A percentile compares a stretch with the other conserved stretches of the same genome.
Conservation (phyloP, 2,329 filamentous ascomycete species). For the Hortaea sp. region DNA sequence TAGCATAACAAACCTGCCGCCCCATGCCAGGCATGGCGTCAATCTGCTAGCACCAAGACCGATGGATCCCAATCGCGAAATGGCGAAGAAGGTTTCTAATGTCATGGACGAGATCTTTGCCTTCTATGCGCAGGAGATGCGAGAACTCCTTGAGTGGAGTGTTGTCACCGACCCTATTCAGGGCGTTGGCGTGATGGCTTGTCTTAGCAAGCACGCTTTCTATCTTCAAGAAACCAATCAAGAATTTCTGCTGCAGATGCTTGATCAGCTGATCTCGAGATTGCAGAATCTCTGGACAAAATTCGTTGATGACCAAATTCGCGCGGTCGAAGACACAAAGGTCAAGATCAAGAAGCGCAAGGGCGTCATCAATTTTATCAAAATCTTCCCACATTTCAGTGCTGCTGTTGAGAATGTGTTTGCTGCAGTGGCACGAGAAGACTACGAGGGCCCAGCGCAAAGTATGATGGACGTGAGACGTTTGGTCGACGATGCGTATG, state of each 20-base stretch:
- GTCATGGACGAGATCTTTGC: constrained; percentile 83
- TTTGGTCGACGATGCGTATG: constrained; percentile 78
- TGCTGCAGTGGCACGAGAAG: constrained; percentile 29
- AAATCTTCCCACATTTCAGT: constrained; percentile 83
- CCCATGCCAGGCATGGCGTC: constrained; percentile 58
- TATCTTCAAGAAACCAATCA: constrained; percentile 85
- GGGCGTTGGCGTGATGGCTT: constrained; percentile 76
- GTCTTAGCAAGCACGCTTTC: constrained; percentile 66
- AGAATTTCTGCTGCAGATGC: constrained; percentile 76
- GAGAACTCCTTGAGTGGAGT: constrained; percentile 74
- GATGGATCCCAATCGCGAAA: constrained; percentile 78
- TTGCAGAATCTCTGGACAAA: constrained; percentile 70
- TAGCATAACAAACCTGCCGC: constrained; percentile 54
- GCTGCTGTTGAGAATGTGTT: constrained; percentile 77
- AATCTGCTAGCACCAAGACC: constrained; percentile 65
- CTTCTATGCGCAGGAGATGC: constrained; percentile 69
- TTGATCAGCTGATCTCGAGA: constrained; percentile 60
- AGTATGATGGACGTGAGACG: constrained; percentile 54
- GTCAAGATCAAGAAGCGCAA: constrained; percentile 99
- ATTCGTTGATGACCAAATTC: constrained; percentile 90
- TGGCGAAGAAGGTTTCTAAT: constrained; percentile 74
- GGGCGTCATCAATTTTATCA: constrained; percentile 90
- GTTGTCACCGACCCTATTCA: constrained; percentile 75
- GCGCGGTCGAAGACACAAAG: constrained; percentile 94
- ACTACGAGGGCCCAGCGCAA: constrained; percentile 40